Evolutionary conservation across 805 yeast species (phyloP).

Genomic region (Clavispora fructus): DNA sequence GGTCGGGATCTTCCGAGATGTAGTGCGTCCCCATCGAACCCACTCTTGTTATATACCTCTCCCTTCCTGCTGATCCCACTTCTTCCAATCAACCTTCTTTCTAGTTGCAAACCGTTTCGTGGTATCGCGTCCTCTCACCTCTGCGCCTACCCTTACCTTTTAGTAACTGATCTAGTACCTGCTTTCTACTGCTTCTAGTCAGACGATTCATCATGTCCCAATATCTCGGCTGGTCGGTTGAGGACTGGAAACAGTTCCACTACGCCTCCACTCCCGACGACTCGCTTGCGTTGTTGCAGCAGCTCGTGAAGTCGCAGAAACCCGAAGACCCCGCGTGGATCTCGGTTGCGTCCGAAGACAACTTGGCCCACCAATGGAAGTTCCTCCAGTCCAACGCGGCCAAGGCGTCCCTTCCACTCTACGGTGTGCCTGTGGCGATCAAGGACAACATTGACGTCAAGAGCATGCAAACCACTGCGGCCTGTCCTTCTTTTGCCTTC

Average conservation of each 20-base stretch:
- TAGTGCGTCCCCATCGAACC: background rate
- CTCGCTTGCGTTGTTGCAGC: conserved; percentile 47
- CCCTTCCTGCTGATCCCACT: background rate
- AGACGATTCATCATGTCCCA: background rate
- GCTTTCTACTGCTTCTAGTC: background rate
- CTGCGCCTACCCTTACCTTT: background rate
- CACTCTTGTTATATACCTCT: background rate
- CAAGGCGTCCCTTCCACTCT: conserved; percentile 58
- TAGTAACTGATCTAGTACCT: too few relatives aligned
- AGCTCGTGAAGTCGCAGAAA: conserved; percentile 46
- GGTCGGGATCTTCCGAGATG: background rate
- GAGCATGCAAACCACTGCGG: conserved; percentile 85
- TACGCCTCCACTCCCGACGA: conserved; percentile 52
- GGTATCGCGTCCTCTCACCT: background rate
- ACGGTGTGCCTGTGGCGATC: conserved; percentile 93
- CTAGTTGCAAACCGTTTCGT: background rate
- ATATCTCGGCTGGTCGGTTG: conserved; percentile 66
- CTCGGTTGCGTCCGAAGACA: conserved; percentile 60
- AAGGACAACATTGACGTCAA: conserved; percentile 92
- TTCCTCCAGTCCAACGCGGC: conserved; percentile 58
- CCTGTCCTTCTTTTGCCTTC: conserved; percentile 82
- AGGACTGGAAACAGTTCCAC: conserved; percentile 75
- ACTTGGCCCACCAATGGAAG: conserved; percentile 71
- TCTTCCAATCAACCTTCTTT: background rate
- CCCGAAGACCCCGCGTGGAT: conserved; percentile 89